Conservation (phyloP, 2,329 filamentous ascomycete genomes). For the Nemania sp. region DNA sequence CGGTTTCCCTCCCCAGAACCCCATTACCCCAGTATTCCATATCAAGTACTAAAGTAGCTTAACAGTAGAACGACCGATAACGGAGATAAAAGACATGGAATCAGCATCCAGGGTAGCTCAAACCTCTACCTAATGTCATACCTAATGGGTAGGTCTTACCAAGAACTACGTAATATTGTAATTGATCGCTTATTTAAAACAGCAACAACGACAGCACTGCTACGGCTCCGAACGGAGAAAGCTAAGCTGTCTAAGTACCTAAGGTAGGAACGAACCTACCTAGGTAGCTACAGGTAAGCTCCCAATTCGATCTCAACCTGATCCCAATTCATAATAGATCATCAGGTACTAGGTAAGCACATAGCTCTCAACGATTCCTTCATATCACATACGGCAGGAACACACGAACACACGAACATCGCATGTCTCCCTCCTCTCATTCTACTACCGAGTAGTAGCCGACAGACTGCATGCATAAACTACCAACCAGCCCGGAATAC, state of each 20-base stretch:
- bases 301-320: too few relatives aligned
- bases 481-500: background rate
- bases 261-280: too few relatives aligned
- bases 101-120: too few relatives aligned
- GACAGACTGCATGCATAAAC: constrained; percentile 9
- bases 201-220: background rate
- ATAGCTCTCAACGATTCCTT: background rate
- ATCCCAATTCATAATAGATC: too few relatives aligned
- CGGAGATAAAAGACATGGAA: constrained; percentile 48
- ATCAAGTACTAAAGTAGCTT: constrained; percentile 18
- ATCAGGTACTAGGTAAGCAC: too few relatives aligned
- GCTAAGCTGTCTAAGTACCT: background rate
- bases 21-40: constrained; percentile 20
- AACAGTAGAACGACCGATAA: constrained; percentile 44
- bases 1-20: constrained; percentile 3
- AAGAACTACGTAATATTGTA: background rate
- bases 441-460: too few relatives aligned
- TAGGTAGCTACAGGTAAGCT: too few relatives aligned
- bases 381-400: too few relatives aligned
- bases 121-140: too few relatives aligned
- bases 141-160: too few relatives aligned
- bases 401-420: background rate
- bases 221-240: background rate
- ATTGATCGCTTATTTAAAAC: background rate
- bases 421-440: background rate